A percentile compares a stretch with the other conserved stretches of the same genome.
phyloP scores from a whole-genome alignment of 306 rosid species.

The Cotoneaster glaucophyllus region DNA sequence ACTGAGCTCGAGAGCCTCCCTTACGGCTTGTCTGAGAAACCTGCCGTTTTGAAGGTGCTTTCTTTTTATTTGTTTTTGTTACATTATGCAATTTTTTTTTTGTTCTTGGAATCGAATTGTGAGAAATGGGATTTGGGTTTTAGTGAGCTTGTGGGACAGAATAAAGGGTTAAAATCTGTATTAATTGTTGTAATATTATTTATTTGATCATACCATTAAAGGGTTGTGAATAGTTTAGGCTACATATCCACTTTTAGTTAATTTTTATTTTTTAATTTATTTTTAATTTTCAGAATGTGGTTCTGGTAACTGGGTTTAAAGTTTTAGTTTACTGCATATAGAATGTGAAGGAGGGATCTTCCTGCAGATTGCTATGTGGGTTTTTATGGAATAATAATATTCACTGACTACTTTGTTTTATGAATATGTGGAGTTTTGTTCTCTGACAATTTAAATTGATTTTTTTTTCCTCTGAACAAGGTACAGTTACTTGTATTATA shows the following conservation, averaged over 20 bases:
- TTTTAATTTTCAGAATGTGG: neutral
- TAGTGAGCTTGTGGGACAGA: neutral
- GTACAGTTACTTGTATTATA: neutral
- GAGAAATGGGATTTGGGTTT: neutral
- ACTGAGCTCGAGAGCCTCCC: constrained; percentile 73
- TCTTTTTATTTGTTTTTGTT: neutral
- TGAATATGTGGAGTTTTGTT: neutral
- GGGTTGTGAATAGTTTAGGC: neutral
- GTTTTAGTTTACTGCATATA: neutral
- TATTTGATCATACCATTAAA: neutral
- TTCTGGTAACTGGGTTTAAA: neutral
- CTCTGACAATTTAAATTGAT: neutral
- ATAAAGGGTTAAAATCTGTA: neutral
- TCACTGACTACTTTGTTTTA: neutral
- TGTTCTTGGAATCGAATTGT: neutral
- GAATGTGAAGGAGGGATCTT: neutral
- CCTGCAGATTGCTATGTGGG: neutral
- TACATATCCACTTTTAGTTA: neutral
- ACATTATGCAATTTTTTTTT: neutral
- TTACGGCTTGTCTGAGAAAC: constrained; percentile 63
- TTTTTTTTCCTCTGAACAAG: neutral
- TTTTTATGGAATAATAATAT: neutral
- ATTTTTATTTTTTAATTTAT: neutral
- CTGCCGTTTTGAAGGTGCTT: constrained; percentile 66
- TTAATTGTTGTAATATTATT: neutral